Base-by-base conservation (phyloP, 441 rosid genomes). In the Macaranga tanarius region DNA sequence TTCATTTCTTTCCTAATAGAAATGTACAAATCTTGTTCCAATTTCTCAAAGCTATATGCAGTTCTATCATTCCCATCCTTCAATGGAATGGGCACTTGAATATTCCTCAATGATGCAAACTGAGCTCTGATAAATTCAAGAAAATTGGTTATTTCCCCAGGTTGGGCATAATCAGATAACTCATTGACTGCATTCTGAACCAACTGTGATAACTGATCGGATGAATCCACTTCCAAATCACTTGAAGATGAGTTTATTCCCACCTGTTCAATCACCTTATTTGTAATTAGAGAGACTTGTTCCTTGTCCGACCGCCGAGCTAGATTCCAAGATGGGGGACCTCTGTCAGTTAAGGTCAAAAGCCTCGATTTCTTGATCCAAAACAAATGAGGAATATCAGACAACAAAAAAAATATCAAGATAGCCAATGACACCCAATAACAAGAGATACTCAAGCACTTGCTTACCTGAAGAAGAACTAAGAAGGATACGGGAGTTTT, bases 351-450 rank as follows among this genome's bases (percentile, higher is more conserved):
- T 79, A 93, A 84, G 82, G 93, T 92, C 85, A 84, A 71, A 80
- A 93, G 89, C 90, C 89, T 92, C 65, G 99, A 96, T 90, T 89
- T 96, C 98, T 96, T 79, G 81, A 70, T 70, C 66, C 75, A 75
- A 67, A 74, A 62, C 73, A 25, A 56, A 56, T 20, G 67, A 19
- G 23, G 67, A 20, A 59, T 23, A 58, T 82, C 68, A 80, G 71
- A 47, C 57, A 17, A 19, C 1, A 0, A 62, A 31, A n/a, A 59
- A 54, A 25, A 26, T 26, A 26, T 45, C 26, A 10, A 48, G 34
- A 7, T 12, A 16, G 38, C 54, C 23, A 2, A 40, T 55, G 19
- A 40, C 54, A 65, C 59, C 72, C 66, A 51, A 55, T 57, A 31
- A 69, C 50, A 72, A 72, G 66, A 76, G 74, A 63, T 31, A 44